Conservation (phyloP, 2,329 filamentous ascomycete species). For the Alternaria triticimaculans region DNA sequence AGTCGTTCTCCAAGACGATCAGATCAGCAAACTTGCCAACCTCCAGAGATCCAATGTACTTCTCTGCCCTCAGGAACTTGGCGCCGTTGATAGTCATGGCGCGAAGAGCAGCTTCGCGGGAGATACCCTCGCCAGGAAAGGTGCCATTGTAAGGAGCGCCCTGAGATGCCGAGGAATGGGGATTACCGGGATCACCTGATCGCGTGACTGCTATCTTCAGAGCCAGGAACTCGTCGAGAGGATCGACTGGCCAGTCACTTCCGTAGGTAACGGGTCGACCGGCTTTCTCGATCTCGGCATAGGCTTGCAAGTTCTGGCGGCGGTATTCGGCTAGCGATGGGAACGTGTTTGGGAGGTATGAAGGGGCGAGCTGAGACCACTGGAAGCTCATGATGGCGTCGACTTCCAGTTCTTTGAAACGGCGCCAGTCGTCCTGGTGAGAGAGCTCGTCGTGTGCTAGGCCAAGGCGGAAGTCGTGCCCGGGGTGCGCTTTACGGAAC, state of each 20-base stretch:
- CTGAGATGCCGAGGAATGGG: slow-evolving; percentile 4
- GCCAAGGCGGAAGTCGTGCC: slow-evolving; percentile 1
- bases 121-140: slow-evolving; percentile 5
- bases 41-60: slow-evolving; percentile 3
- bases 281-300: slow-evolving; percentile 6
- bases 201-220: slow-evolving; percentile 7
- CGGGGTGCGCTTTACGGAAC: slow-evolving; percentile 1
- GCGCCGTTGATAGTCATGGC: slow-evolving; percentile 5
- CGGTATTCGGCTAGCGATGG: slow-evolving; percentile 5
- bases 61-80: neutral
- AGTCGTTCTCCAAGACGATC: slow-evolving; percentile 2
- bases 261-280: slow-evolving; percentile 2
- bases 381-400: slow-evolving; percentile 8
- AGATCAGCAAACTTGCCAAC: slow-evolving; percentile 4
- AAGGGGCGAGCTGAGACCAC: slow-evolving; percentile 2
- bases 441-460: slow-evolving; percentile 7
- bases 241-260: slow-evolving; percentile 6
- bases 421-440: neutral
- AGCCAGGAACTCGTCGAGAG: slow-evolving; percentile 3
- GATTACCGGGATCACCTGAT: neutral
- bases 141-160: neutral
- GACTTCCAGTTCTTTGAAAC: neutral
- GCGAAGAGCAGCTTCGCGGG: slow-evolving; percentile 1
- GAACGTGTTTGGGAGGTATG: slow-evolving; percentile 4
- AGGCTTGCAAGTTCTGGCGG: slow-evolving; percentile 1